Evolutionary conservation across 1,284 basidiomycete genomes (phyloP).

Genomic region (Sparassis latifolia): DNA sequence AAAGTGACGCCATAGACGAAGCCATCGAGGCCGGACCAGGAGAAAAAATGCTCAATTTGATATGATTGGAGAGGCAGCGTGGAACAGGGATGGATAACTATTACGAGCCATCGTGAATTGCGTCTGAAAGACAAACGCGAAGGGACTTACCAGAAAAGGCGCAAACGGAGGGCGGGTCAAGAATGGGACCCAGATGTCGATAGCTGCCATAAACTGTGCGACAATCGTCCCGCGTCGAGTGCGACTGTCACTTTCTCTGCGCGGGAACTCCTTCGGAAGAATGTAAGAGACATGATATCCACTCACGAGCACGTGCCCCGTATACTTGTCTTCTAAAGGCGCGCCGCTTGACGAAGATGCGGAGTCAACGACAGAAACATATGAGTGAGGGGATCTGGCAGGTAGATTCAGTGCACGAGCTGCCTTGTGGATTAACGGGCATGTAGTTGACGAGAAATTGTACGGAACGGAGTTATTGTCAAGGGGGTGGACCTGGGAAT

Average conservation of each 20-base stretch:
- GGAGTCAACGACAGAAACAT: slow-evolving; percentile 44
- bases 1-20: slow-evolving; percentile 64
- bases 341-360: slow-evolving; percentile 23
- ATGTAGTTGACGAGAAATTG: slow-evolving; percentile 59
- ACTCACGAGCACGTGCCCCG: slow-evolving; percentile 68
- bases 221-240: slow-evolving; percentile 15
- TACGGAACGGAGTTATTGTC: slow-evolving; percentile 65
- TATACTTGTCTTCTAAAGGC: slow-evolving; percentile 56
- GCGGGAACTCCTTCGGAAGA: slow-evolving; percentile 65
- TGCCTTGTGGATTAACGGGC: slow-evolving; percentile 59
- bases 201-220: slow-evolving; percentile 70
- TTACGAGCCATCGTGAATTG: slow-evolving; percentile 5
- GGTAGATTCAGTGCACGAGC: slow-evolving; percentile 63
- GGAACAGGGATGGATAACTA: slow-evolving; percentile 71
- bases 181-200: slow-evolving; percentile 70
- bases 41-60: slow-evolving; percentile 67
- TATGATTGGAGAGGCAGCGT: slow-evolving; percentile 67
- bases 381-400: slow-evolving; percentile 50
- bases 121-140: slow-evolving; percentile 2
- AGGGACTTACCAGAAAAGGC: slow-evolving; percentile 56
- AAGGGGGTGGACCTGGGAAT: slow-evolving; percentile 67
- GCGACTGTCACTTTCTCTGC: slow-evolving; percentile 26
- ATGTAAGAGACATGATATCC: slow-evolving; percentile 72
- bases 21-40: slow-evolving; percentile 40
- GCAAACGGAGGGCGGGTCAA: slow-evolving; percentile 57